Evolutionary conservation across 2,329 filamentous ascomycete species (phyloP), one percentile per base, ranked within the genome.

Genomic region (Metarhizium guizhouense): DNA sequence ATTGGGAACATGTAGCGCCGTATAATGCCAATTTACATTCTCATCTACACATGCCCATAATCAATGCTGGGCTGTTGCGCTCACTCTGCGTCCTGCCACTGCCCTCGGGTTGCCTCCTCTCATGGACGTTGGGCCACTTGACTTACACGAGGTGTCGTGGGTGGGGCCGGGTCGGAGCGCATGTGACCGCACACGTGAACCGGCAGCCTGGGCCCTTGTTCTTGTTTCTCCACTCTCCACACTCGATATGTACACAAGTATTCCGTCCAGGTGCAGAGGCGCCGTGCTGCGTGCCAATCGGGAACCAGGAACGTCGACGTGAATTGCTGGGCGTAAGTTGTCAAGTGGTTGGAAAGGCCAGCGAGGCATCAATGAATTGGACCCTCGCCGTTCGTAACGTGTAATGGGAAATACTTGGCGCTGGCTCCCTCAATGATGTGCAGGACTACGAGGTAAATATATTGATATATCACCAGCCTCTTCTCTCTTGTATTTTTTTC

Each of bases 121-220:
- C 29, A 47, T 47, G 53, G 54, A 45, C 32, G 56, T 57, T 51
- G 36, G 54, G 51, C 20, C 34, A 30, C 36, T 50, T 34, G 56
- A 57, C 56, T 57, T 57, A 57, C 56, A 57, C 56, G 56, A 30
- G 47, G 36, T 25, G 56, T 57, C 45, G 36, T 48, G 45, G 38
- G 50, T 52, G 53, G 53, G 43, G 38, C 52, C 45, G 13, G n/a
- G 25, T 8, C 7, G 32, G 7, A 42, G 29, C 6, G 8, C 55
- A 50, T 52, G 52, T 57, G 55, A 57, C 18, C 7, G 3, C 7
- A 6, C 55, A 57, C 52, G 55, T 57, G 55, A 30, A 16, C 42
- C 42, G 42, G 11, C 10, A 6, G 6, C 42, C 42, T 45, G 42
- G 11, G 5, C 38, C 11, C 38, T 14, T 16, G 38, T 5, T 40